Evolutionary conservation across 1,284 basidiomycete species (phyloP).

Genomic region (Hypsizygus ulmarius): DNA sequence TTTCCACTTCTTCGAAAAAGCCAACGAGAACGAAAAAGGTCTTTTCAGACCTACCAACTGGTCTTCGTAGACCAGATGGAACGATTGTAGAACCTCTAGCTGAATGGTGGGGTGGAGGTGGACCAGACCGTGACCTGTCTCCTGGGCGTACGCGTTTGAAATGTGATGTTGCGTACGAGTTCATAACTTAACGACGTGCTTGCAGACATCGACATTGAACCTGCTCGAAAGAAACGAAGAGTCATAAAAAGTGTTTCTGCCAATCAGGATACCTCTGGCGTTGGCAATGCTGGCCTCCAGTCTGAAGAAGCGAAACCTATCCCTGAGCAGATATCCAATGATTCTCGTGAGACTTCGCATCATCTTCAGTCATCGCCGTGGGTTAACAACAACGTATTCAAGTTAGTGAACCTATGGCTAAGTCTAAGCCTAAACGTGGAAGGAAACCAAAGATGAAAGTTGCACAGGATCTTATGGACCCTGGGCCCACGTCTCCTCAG

Average conservation of each 20-base stretch:
- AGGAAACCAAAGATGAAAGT: conserved; percentile 6
- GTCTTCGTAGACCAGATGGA: conserved; percentile 40
- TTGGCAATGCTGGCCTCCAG: background rate
- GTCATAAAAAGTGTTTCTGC: background rate
- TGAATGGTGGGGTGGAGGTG: conserved; percentile 25
- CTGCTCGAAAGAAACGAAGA: conserved; percentile 5
- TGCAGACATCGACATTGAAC: background rate
- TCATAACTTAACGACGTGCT: conserved; percentile 1
- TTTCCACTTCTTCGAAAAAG: conserved; percentile 1
- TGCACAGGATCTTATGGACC: background rate
- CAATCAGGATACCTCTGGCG: background rate
- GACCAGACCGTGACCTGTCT: conserved; percentile 3
- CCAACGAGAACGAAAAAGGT: conserved; percentile 45
- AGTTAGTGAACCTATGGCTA: background rate
- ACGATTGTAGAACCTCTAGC: conserved; percentile 32
- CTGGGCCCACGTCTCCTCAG: too few relatives aligned
- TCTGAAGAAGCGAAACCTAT: background rate
- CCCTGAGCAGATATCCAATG: too few relatives aligned
- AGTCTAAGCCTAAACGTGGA: conserved; percentile 14
- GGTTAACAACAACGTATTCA: background rate
- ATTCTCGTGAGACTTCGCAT: too few relatives aligned
- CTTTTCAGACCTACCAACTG: conserved; percentile 54
- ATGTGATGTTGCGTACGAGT: background rate
- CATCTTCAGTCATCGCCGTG: too few relatives aligned
- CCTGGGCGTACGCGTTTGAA: conserved; percentile 2